A percentile compares a stretch with the other conserved stretches of the same genome.
Conservation (phyloP, 148 eudicot species). For the Diospyros lotus region DNA sequence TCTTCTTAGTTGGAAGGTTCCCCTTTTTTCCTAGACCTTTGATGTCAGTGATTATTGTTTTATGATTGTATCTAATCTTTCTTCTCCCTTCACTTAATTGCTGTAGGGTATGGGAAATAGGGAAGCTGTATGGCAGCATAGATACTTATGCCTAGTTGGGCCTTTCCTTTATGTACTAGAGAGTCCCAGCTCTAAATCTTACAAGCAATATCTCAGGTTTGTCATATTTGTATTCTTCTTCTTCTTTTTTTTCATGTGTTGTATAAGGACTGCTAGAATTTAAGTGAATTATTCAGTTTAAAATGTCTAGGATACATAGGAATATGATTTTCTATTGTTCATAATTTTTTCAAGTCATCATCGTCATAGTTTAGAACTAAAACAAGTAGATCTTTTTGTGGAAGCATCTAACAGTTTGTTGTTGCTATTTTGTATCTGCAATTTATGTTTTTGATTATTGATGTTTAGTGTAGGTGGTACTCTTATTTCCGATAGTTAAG, state of each 20-base stretch:
- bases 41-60: constrained; percentile 5
- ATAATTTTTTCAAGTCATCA: too few relatives aligned
- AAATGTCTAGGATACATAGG: too few relatives aligned
- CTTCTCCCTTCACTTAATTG: constrained; percentile 10
- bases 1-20: constrained; percentile 84
- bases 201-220: constrained; percentile 82
- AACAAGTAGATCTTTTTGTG: too few relatives aligned
- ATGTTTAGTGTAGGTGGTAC: too few relatives aligned
- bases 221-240: background rate
- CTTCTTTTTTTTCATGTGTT: background rate
- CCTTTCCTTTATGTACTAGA: constrained; percentile 78
- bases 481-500: too few relatives aligned
- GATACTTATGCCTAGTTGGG: constrained; percentile 89
- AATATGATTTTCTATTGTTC: too few relatives aligned
- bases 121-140: constrained; percentile 92
- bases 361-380: too few relatives aligned
- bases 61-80: constrained; percentile 1
- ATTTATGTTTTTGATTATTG: too few relatives aligned
- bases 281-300: background rate
- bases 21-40: constrained; percentile 3
- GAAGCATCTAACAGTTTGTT: too few relatives aligned
- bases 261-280: background rate
- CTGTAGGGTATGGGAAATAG: constrained; percentile 86
- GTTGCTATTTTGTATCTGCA: too few relatives aligned
- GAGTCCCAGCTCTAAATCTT: constrained; percentile 68